Evolutionary conservation across 208 protist species (phyloP), one percentile per base, ranked within the genome.

Genomic region (Crithidia thermophila): DNA sequence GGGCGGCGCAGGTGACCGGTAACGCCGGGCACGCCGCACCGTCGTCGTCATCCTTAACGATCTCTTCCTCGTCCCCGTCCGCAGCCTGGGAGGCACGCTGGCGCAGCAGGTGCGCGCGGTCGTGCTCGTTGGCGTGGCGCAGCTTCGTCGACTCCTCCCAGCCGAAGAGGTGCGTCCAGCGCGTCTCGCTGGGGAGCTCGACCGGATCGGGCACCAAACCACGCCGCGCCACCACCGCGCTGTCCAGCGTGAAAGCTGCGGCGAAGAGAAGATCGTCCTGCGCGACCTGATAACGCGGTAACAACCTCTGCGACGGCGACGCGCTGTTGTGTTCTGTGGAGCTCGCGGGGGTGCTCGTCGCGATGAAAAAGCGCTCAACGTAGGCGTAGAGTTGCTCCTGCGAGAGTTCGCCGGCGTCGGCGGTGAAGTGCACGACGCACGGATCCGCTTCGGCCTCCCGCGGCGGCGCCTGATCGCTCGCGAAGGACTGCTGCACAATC

Each of bases 401-500:
- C 23, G 63, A 68, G 53, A 90, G 75, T 34, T 68, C 23, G 2
- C 23, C 25, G 0, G 76, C 77, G 60, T 90, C 67, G 3, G 81
- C 84, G 13, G 88, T 94, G 62, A 94, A 94, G 72, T 94, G 88
- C 11, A 91, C 9, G 0, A 94, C 67, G 36, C 69, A 75, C 4
- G 69, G 30, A n/a, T 69, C 56, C 1, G 34, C 33, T 3, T 72
- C 74, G 42, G 58, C 61, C 20, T 63, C 64, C 0, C 46, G 20
- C 43, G 69, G 42, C 18, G 83, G 77, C 7, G 80, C 80, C 63
- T 94, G 85, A 23, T 90, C 80, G 14, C 58, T 68, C 7, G 70
- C 67, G 11, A 75, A 66, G 39, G 71, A 81, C 36, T 85, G 79
- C 73, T 94, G 88, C 51, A 84, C 70, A 1, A 94, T 21, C 47